Evolutionary conservation across 352 stramenopile genomes (phyloP), one percentile per base, ranked within the genome.

Genomic region (Pythium monospermum): DNA sequence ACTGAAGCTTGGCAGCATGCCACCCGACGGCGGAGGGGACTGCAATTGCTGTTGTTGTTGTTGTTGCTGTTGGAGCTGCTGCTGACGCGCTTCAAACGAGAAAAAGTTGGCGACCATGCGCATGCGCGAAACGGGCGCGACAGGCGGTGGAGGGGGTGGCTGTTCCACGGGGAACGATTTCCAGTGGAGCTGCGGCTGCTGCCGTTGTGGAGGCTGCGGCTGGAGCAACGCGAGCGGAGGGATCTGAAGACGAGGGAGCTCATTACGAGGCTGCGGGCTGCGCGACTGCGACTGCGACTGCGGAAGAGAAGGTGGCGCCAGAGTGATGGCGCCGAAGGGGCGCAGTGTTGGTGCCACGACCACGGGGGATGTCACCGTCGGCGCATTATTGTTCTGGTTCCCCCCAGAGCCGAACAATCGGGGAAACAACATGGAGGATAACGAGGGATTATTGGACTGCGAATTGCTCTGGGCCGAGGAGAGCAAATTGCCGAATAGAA

Each of bases 171-270:
- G 45, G 30, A 37, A 41, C 18, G 59, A 44, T 50, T 87, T 87
- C 76, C 76, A 87, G 32, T 68, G 61, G 7, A 72, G 61, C 51
- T 71, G 51, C 15, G 70, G 61, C 61, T 82, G 76, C 53, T 79
- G 71, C 44, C 68, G 54, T 26, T 49, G n/a, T n/a, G n/a, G n/a
- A n/a, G n/a, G 46, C 31, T 52, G 46, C 16, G 54, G 54, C 54
- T 61, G 54, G 18, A 55, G 65, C 21, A 85, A 57, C 45, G 69
- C 68, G 35, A 80, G 78, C 18, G 73, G 67, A 6, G 76, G 76
- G 43, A 87, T 73, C 36, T 87, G 76, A 32, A 87, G 59, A 3
- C 76, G 66, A 13, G 76, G 76, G n/a, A 87, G 71, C 65, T 87
- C 76, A 58, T 84, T n/a, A n/a, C n/a, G n/a, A n/a, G n/a, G n/a